Base-by-base conservation (phyloP, 2,329 filamentous ascomycete genomes). In the Graphilbum fragrans region DNA sequence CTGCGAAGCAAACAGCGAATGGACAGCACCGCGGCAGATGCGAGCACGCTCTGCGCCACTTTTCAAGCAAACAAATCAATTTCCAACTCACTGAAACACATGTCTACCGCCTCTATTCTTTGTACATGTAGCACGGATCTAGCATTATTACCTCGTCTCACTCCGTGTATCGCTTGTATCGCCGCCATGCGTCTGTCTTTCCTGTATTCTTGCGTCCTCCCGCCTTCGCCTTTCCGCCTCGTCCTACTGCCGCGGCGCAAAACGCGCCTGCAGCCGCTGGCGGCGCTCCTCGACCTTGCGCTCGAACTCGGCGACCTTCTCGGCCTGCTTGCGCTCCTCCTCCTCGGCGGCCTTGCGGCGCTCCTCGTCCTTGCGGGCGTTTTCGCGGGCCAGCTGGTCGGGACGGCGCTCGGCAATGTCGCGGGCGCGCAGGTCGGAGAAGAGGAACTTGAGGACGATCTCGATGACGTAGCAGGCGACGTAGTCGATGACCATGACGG, bases 361-460 rank as follows among this genome's bases (percentile, higher is more conserved):
- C 53, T 77, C 75, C 37, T 69, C 69, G 43, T 69, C 68, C 58
- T 82, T 83, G 50, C 88, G 73, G 48, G 70, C 69, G 42, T 72
- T 66, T 64, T 96, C 90, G 35, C 80, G 69, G 57, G 79, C 74
- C 11, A 94, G 65, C 70, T 98, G 92, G 56, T 98, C 92, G 4
- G 83, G 80, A 44, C 92, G 70, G 48, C 92, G 74, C 40, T 83
- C 69, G 2, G 92, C 90, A 55, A 98, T 96, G 57, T 96, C 92
- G 58, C 94, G 90, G 2, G 92, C 86, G 50, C 78, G 80, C 66
- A 86, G 94, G 61, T 98, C 92, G 49, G 83, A 90, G 62, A 96
- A 98, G 23, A 82, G 60, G 39, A 59, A 66, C 72, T 98, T 98
- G 53, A 98, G 70, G 0, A 77, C 72, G 50, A 88, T 80, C 65